Percentiles rank a stretch among this genome's conserved stretches.
Conservation (phyloP, 768 basidiomycete genomes). For the Lentinula lateritia region DNA sequence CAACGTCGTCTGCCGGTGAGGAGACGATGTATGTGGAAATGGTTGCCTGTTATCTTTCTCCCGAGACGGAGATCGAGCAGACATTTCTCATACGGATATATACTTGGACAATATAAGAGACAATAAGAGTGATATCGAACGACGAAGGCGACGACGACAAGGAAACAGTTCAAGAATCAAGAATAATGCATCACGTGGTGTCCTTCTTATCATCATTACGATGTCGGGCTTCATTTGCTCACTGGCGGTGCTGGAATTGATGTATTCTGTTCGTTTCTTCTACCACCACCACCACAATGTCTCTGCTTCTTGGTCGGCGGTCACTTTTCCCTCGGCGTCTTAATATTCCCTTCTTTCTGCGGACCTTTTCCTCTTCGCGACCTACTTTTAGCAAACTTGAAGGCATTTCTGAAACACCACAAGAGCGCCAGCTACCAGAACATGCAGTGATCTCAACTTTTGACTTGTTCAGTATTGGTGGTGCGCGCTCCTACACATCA, state of each 20-base stretch:
- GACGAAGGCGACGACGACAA: neutral
- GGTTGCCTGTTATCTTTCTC: neutral
- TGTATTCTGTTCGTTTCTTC: neutral
- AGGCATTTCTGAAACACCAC: neutral
- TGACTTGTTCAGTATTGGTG: slow-evolving; percentile 89
- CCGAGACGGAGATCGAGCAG: neutral
- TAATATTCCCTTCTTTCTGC: neutral
- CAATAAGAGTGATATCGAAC: neutral
- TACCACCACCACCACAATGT: neutral
- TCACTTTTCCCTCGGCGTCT: neutral
- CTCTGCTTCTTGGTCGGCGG: neutral
- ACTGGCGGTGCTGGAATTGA: neutral
- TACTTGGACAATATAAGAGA: neutral
- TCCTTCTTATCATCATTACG: neutral
- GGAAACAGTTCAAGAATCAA: neutral
- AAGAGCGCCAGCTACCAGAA: slow-evolving; percentile 38
- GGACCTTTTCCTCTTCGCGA: neutral
- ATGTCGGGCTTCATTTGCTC: neutral
- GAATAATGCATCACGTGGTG: neutral
- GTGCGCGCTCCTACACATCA: slow-evolving; percentile 23
- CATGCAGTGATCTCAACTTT: slow-evolving; percentile 94
- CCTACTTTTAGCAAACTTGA: slow-evolving; percentile 1
- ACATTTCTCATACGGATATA: neutral
- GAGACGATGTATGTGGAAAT: neutral
- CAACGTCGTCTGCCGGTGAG: slow-evolving; percentile 8